A percentile compares a stretch with the other conserved stretches of the same genome.
phyloP scores from a whole-genome alignment of 768 basidiomycete species.

The Pholiota microspora region DNA sequence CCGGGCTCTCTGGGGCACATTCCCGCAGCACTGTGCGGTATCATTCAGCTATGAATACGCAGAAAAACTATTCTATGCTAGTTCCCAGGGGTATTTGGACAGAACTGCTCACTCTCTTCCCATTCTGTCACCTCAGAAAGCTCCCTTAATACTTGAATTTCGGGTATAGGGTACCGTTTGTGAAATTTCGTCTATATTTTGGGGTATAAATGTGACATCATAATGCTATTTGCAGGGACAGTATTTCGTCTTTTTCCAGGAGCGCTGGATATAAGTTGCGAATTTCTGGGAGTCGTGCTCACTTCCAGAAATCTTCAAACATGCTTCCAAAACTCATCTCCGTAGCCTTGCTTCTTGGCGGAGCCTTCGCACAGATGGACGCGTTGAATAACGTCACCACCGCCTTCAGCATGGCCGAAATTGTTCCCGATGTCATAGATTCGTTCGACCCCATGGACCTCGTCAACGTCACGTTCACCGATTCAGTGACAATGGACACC shows the following conservation, averaged over 20 bases:
- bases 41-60: neutral
- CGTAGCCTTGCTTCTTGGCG: conserved; percentile 7
- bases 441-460: conserved; percentile 36
- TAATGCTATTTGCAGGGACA: conserved; percentile 4
- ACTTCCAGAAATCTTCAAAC: neutral
- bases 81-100: neutral
- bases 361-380: conserved; percentile 15
- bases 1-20: neutral
- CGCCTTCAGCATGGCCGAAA: conserved; percentile 34
- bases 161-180: neutral
- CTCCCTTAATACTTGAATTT: neutral
- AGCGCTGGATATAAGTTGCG: conserved; percentile 4
- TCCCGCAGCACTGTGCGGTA: neutral
- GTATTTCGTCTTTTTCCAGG: conserved; percentile 7
- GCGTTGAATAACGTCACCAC: conserved; percentile 22
- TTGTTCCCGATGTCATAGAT: conserved; percentile 39
- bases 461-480: conserved; percentile 37
- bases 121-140: neutral
- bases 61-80: neutral
- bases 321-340: conserved; percentile 12
- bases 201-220: conserved; percentile 5
- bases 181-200: conserved; percentile 2
- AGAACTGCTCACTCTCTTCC: neutral
- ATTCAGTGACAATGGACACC: conserved; percentile 23
- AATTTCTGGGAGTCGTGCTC: neutral